Evolutionary conservation across 805 yeast species (phyloP).

Genomic region (Saccharomycopsis javanensis): DNA sequence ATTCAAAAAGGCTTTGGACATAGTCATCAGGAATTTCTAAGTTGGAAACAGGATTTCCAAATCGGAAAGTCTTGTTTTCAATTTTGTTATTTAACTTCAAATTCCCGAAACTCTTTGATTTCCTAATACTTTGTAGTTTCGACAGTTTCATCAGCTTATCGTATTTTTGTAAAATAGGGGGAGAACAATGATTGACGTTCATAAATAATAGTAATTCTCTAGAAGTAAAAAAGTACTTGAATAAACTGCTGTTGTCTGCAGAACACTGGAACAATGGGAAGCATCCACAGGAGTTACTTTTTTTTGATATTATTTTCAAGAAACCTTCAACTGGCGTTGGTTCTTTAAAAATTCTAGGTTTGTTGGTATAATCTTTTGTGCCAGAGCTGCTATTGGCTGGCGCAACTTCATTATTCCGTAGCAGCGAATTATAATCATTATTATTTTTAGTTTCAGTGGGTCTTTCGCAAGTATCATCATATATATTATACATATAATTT

Average conservation of each 20-base stretch:
- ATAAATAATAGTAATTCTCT: slow-evolving; percentile 54
- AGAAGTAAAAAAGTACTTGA: slow-evolving; percentile 50
- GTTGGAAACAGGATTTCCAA: not conserved
- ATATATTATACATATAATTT: not conserved
- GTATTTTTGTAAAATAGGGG: not conserved
- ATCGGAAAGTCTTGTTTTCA: not conserved
- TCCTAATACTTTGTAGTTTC: not conserved
- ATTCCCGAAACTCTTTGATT: not conserved
- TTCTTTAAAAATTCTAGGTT: slow-evolving; percentile 30
- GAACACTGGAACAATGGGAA: slow-evolving; percentile 26
- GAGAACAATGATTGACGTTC: slow-evolving; percentile 23
- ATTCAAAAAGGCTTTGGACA: slow-evolving; percentile 37
- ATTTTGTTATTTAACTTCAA: not conserved
- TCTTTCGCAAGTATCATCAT: not conserved
- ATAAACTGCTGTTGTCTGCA: slow-evolving; percentile 32
- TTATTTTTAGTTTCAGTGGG: no score
- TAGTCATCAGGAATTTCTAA: not conserved
- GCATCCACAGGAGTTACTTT: slow-evolving; percentile 35
- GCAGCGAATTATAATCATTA: not conserved
- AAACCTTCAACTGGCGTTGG: slow-evolving; percentile 83
- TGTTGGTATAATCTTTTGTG: no score
- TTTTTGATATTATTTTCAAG: slow-evolving; percentile 28
- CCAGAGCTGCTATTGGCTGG: no score
- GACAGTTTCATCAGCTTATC: not conserved
- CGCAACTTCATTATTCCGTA: no score